Conservation (phyloP, 192 early-diverging fungal genomes). For the Rhizophagus clarus region DNA sequence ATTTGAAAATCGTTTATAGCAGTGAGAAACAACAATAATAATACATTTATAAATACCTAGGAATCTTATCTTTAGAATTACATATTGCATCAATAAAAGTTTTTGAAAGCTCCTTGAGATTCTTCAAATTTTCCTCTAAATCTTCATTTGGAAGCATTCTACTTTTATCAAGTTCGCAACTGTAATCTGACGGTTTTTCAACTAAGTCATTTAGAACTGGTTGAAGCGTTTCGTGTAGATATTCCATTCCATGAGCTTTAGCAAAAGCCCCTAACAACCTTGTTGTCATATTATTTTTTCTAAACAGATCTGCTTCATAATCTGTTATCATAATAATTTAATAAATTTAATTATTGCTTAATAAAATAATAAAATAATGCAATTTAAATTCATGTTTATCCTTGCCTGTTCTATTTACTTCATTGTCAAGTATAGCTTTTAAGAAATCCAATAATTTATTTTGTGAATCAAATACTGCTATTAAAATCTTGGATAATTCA, state of each 20-base stretch:
- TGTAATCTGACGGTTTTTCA: slow-evolving; percentile 62
- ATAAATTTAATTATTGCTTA: not conserved
- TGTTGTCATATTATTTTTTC: slow-evolving; percentile 88
- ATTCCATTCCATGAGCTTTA: slow-evolving; percentile 79
- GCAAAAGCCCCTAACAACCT: slow-evolving; percentile 84
- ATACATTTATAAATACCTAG: slow-evolving; percentile 39
- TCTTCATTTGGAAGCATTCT: slow-evolving; percentile 70
- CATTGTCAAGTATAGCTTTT: slow-evolving; percentile 79
- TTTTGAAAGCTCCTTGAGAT: slow-evolving; percentile 75
- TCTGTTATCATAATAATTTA: not conserved
- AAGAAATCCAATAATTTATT: slow-evolving; percentile 71
- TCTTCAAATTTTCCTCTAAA: slow-evolving; percentile 70
- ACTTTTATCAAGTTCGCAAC: slow-evolving; percentile 87
- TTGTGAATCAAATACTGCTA: slow-evolving; percentile 81
- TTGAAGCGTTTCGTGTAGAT: slow-evolving; percentile 75
- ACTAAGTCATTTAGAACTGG: slow-evolving; percentile 74
- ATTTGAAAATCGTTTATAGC: no score
- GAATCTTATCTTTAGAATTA: slow-evolving; percentile 66
- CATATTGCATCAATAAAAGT: slow-evolving; percentile 85
- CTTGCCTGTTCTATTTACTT: slow-evolving; percentile 78
- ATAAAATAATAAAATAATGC: not conserved
- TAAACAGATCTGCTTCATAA: slow-evolving; percentile 81
- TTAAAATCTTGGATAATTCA: slow-evolving; percentile 76
- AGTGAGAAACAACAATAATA: not conserved
- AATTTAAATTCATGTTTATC: not conserved